Evolutionary conservation across 257 asterid species (phyloP).

Genomic region (Solanum pimpinellifolium): DNA sequence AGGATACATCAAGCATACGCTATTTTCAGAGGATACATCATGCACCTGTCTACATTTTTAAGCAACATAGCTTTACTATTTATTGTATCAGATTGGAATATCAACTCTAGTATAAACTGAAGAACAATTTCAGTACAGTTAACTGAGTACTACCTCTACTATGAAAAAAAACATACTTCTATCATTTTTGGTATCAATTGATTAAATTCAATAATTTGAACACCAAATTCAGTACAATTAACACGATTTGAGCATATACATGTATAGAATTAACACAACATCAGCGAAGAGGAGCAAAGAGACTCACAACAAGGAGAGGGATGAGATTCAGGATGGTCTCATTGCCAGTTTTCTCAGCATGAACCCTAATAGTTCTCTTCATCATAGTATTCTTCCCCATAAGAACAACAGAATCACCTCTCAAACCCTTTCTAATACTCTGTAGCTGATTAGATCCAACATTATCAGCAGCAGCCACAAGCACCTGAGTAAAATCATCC

Average conservation of each 20-base stretch:
- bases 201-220: background rate
- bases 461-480: slow-evolving; percentile 71
- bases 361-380: slow-evolving; percentile 74
- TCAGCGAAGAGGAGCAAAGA: background rate
- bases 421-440: slow-evolving; percentile 56
- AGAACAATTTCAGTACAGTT: background rate
- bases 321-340: slow-evolving; percentile 52
- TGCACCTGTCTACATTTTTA: too few relatives aligned
- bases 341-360: slow-evolving; percentile 75
- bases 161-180: too few relatives aligned
- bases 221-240: background rate
- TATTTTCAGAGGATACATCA: too few relatives aligned
- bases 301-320: slow-evolving; percentile 73
- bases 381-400: slow-evolving; percentile 99
- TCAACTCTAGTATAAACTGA: slow-evolving; percentile 36
- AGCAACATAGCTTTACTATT: background rate
- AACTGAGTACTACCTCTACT: background rate
- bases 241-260: background rate
- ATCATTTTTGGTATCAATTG: background rate
- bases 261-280: background rate
- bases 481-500: slow-evolving; percentile 70
- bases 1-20: too few relatives aligned
- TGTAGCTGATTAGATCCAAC: slow-evolving; percentile 90
- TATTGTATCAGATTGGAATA: background rate
- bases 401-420: slow-evolving; percentile 78